Evolutionary conservation across 2,329 filamentous ascomycete species (phyloP).

Genomic region (Botrytis deweyae): DNA sequence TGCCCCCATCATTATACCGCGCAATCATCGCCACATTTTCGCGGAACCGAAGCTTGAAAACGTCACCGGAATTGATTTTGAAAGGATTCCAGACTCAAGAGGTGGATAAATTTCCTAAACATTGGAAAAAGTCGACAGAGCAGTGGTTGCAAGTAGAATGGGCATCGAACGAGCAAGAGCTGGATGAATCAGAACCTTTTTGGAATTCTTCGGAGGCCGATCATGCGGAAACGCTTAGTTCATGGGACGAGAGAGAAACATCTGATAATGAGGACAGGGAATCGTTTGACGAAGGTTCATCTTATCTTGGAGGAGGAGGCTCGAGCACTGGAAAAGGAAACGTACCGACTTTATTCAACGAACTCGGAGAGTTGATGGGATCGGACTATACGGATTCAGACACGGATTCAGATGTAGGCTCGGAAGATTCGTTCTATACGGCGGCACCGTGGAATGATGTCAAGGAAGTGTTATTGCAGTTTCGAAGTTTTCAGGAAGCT

Average conservation of each 20-base stretch:
- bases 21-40: slow-evolving; percentile 11
- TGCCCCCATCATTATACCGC: slow-evolving; percentile 15
- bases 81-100: slow-evolving; percentile 14
- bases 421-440: slow-evolving; percentile 18
- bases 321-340: neutral
- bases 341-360: slow-evolving; percentile 17
- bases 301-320: neutral
- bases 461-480: slow-evolving; percentile 5
- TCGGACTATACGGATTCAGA: slow-evolving; percentile 10
- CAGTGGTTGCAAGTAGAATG: slow-evolving; percentile 19
- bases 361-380: slow-evolving; percentile 16
- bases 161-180: neutral
- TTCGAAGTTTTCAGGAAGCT: slow-evolving; percentile 9
- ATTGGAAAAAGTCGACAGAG: slow-evolving; percentile 12
- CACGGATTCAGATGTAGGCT: slow-evolving; percentile 11
- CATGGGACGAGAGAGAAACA: slow-evolving; percentile 5
- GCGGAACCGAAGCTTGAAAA: slow-evolving; percentile 1
- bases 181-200: slow-evolving; percentile 19
- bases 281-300: slow-evolving; percentile 2
- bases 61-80: neutral
- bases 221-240: slow-evolving; percentile 7
- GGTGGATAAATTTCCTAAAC: slow-evolving; percentile 10
- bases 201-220: slow-evolving; percentile 18
- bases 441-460: slow-evolving; percentile 17
- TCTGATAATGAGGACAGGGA: slow-evolving; percentile 12